Base-by-base conservation (phyloP, 148 eudicot species). In the Rheum nobile region DNA sequence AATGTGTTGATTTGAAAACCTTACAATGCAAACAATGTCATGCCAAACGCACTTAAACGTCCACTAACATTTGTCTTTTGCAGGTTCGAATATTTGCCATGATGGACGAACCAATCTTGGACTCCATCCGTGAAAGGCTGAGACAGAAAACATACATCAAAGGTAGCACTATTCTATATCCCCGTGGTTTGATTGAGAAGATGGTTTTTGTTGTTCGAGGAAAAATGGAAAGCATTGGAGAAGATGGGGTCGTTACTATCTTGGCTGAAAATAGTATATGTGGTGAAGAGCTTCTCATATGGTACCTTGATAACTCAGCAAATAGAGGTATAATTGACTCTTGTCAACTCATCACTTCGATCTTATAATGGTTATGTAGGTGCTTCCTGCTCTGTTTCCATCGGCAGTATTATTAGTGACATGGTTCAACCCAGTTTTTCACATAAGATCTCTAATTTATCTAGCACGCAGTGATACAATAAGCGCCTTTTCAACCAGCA, bases 131-230 rank as follows among this genome's bases (percentile, higher is more conserved):
- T 77, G 97, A 88, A 79, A 86, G 84, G 82, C 84, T 91, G 67
- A 81, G 87, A 70, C 91, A 88, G 71, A 89, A 79, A 75, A 84
- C 92, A 75, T 91, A 89, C 69, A 89, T 89, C 21, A 79, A 79
- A 76, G 89, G 84, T 76, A 86, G 92, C 83, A 81, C 38, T 76
- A 80, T 88, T 74, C 74, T 91, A 14, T 76, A 77, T 76, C 88
- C 29, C 38, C 88, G 90, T 46, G 92, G 92, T 69, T 74, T 85
- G 24, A 75, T 88, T 43, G 94, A 88, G 65, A 89, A 91, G 82
- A 91, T 91, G 94, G 89, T 88, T 67, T 91, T 89, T 52, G 83
- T 91, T 72, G 91, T 91, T 34, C 84, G 94, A 22, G 97, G 97
- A 21, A 85, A 84, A 74, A 76, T 91, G 87, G 86, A 88, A 80